Conservation (phyloP, 352 stramenopile species). For the Pythium myriotylum region DNA sequence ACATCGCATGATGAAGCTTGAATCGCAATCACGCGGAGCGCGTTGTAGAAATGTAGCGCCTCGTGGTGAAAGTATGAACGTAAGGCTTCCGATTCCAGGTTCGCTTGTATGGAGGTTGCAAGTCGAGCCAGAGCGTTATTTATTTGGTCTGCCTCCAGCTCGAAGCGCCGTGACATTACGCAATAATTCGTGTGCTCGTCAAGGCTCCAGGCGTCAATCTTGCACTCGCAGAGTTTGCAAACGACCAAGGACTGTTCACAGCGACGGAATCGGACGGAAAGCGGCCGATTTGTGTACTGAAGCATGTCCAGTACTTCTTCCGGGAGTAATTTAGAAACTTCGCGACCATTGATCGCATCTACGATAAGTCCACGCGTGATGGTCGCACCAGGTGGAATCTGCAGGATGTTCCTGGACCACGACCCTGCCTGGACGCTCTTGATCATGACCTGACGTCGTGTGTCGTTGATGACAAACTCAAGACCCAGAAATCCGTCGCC, state of each 20-base stretch:
- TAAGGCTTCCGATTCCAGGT: slow-evolving; percentile 43
- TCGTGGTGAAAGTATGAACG: slow-evolving; percentile 49
- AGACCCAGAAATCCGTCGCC: slow-evolving; percentile 71
- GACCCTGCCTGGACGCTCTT: slow-evolving; percentile 51
- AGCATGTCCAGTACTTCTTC: slow-evolving; percentile 69
- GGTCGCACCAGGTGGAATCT: slow-evolving; percentile 41
- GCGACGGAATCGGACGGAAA: slow-evolving; percentile 64
- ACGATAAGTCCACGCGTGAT: slow-evolving; percentile 62
- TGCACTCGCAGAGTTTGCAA: slow-evolving; percentile 83
- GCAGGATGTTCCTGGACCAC: slow-evolving; percentile 39
- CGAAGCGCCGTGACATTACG: slow-evolving; percentile 73
- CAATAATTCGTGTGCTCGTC: slow-evolving; percentile 84
- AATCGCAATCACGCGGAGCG: slow-evolving; percentile 68
- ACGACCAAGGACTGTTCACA: slow-evolving; percentile 50
- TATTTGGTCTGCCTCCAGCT: slow-evolving; percentile 78
- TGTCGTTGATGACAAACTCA: slow-evolving; percentile 66
- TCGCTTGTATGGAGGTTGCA: slow-evolving; percentile 58
- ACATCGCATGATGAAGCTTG: slow-evolving; percentile 74
- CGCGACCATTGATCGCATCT: slow-evolving; percentile 60
- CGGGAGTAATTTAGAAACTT: slow-evolving; percentile 35
- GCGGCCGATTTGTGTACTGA: slow-evolving; percentile 58
- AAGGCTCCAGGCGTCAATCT: slow-evolving; percentile 62
- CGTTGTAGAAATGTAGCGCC: slow-evolving; percentile 74
- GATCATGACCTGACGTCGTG: slow-evolving; percentile 58
- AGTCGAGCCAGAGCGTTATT: slow-evolving; percentile 66